Evolutionary conservation across 441 rosid species (phyloP).

Genomic region (Pelargonium cotyledonis): DNA sequence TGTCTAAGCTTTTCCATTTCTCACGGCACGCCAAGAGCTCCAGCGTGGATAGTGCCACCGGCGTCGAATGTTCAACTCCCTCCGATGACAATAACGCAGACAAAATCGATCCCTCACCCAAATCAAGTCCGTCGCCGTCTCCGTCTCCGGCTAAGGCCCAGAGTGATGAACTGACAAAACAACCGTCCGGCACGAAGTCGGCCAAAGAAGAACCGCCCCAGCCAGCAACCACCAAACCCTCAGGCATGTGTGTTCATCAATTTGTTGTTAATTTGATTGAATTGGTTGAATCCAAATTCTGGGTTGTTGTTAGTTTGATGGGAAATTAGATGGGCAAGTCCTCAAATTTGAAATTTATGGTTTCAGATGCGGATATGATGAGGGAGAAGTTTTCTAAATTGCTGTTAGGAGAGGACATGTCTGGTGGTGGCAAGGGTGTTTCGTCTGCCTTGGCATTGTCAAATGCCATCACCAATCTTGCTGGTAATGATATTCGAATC

Average conservation of each 20-base stretch:
- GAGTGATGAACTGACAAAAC: too few species aligned
- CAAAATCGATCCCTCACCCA: too few species aligned
- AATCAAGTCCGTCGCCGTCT: too few species aligned
- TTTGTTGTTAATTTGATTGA: not conserved
- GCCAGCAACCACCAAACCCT: too few species aligned
- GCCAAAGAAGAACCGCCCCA: slow-evolving; percentile 32
- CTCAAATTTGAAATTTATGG: slow-evolving; percentile 5
- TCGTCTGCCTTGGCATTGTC: slow-evolving; percentile 91
- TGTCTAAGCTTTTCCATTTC: slow-evolving; percentile 43
- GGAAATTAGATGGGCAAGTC: too few species aligned
- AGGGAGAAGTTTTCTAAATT: slow-evolving; percentile 79
- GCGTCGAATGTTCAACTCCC: not conserved
- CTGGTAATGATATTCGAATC: slow-evolving; percentile 32
- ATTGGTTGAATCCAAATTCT: too few species aligned
- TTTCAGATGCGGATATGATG: slow-evolving; percentile 68
- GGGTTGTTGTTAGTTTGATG: too few species aligned
- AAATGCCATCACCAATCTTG: slow-evolving; percentile 84
- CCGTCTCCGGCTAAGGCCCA: too few species aligned
- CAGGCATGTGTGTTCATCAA: not conserved
- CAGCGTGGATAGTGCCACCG: slow-evolving; percentile 28
- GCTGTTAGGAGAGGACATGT: slow-evolving; percentile 94
- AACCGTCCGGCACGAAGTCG: too few species aligned
- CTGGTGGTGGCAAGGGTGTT: slow-evolving; percentile 96
- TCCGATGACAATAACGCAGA: too few species aligned
- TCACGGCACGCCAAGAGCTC: slow-evolving; percentile 36